Percentiles rank a stretch among this genome's conserved stretches.
Evolutionary conservation across 129 eudicot species (phyloP).

Genomic region (Glebionis coronaria): DNA sequence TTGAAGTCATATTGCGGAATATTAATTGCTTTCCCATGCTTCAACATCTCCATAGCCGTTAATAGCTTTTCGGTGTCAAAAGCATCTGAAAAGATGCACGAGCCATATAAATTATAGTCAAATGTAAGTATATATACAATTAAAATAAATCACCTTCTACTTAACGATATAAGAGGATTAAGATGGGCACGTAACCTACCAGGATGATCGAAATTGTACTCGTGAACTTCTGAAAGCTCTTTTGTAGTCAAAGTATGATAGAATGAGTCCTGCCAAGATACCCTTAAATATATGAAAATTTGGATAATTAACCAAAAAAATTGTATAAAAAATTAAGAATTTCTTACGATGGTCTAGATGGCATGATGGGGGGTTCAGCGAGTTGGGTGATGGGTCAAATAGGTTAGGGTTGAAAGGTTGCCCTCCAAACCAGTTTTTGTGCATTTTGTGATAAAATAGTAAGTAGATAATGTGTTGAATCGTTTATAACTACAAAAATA

Average conservation of each 20-base stretch:
- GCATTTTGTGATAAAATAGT: too few relatives aligned
- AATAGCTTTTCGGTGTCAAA: constrained; percentile 80
- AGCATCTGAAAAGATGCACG: constrained; percentile 57
- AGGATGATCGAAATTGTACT: constrained; percentile 95
- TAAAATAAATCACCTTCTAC: constrained; percentile 9
- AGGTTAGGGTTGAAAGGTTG: too few relatives aligned
- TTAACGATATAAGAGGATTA: background rate
- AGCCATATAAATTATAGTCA: too few relatives aligned
- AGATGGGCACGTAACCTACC: constrained; percentile 43
- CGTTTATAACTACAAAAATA: too few relatives aligned
- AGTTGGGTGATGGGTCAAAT: too few relatives aligned
- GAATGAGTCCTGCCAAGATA: constrained; percentile 83
- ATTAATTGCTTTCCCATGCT: constrained; percentile 80
- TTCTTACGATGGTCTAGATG: too few relatives aligned
- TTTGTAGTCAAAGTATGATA: constrained; percentile 79
- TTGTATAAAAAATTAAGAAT: too few relatives aligned
- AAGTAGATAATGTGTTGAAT: too few relatives aligned
- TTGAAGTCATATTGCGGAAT: constrained; percentile 89
- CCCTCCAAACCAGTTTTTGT: too few relatives aligned
- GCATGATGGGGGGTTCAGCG: too few relatives aligned
- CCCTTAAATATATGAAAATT: constrained; percentile 12
- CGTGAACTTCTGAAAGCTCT: constrained; percentile 79
- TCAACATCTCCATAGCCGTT: constrained; percentile 70
- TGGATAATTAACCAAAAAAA: too few relatives aligned
- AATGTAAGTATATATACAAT: background rate